These are phyloP conservation scores for Rubroboletus pulcherrimus DNA, from an alignment of 768 basidiomycete species.

Conservation along the genomic window DNA sequence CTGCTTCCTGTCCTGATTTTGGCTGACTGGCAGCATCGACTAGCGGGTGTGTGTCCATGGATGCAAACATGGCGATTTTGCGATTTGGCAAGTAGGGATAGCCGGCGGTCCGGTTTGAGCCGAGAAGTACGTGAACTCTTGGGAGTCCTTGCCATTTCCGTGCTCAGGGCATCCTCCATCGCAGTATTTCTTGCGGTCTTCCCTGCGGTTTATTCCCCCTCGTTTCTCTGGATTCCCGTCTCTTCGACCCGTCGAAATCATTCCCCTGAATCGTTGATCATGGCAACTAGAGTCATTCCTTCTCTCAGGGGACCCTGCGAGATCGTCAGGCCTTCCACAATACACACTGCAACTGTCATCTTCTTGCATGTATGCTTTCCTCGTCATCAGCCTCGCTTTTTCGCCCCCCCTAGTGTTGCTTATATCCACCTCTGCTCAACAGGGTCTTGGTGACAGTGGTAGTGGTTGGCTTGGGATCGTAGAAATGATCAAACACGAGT, in stretches of 20 bases:
- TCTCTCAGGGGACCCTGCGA: conserved; percentile 34
- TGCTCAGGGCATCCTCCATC: conserved; percentile 5
- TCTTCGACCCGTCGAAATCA: neutral
- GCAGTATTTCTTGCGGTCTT: conserved; percentile 4
- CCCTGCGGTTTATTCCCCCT: neutral
- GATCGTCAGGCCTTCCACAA: conserved; percentile 49
- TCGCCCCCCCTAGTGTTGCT: conserved; percentile 1
- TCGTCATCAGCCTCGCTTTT: neutral
- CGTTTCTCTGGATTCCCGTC: neutral
- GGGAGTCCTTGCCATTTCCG: neutral
- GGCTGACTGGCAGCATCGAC: conserved; percentile 11
- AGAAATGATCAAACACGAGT: conserved; percentile 53
- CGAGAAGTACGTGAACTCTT: conserved; percentile 8
- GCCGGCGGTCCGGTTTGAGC: conserved; percentile 22
- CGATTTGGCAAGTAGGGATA: conserved; percentile 1
- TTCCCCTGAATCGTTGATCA: neutral
- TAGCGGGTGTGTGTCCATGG: conserved; percentile 18
- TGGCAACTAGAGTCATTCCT: conserved; percentile 20
- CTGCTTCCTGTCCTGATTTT: conserved; percentile 12
- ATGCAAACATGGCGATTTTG: neutral
- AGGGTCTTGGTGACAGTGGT: conserved; percentile 78
- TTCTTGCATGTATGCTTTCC: conserved; percentile 73
- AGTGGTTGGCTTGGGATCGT: conserved; percentile 77
- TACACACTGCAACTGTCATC: conserved; percentile 84
- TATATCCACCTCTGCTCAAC: neutral